phyloP scores from a whole-genome alignment of 1,139 yeast species.

The Pichia sp. region DNA sequence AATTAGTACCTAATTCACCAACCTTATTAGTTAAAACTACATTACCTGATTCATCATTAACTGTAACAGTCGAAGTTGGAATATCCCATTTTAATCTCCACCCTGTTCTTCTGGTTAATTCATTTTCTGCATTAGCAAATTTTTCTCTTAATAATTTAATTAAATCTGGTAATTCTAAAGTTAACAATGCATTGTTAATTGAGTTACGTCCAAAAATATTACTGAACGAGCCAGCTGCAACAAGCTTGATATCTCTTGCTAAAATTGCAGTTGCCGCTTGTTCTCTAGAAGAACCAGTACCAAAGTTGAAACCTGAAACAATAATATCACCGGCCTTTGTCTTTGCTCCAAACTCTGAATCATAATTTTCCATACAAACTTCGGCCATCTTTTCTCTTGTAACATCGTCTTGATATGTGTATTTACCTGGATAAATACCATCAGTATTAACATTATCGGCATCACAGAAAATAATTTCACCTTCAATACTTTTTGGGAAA shows the following conservation, averaged over 20 bases:
- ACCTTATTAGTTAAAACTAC: slow-evolving; percentile 76
- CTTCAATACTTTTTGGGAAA: slow-evolving; percentile 81
- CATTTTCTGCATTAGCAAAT: slow-evolving; percentile 47
- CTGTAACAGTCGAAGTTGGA: slow-evolving; percentile 70
- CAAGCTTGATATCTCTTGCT: slow-evolving; percentile 87
- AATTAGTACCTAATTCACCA: slow-evolving; percentile 89
- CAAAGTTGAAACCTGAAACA: slow-evolving; percentile 89
- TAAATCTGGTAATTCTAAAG: slow-evolving; percentile 86
- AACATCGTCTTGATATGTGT: slow-evolving; percentile 96
- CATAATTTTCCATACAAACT: slow-evolving; percentile 99
- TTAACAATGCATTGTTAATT: slow-evolving; percentile 88
- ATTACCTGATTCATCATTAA: slow-evolving; percentile 57
- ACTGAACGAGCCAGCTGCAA: slow-evolving; percentile 96
- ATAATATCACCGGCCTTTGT: slow-evolving; percentile 85
- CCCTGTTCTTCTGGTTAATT: slow-evolving; percentile 89
- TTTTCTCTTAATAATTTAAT: slow-evolving; percentile 68
- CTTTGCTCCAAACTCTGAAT: slow-evolving; percentile 72
- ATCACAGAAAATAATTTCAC: slow-evolving; percentile 90
- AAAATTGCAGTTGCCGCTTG: slow-evolving; percentile 97
- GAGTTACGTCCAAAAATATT: slow-evolving; percentile 94
- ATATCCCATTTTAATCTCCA: slow-evolving; percentile 94
- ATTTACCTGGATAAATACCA: slow-evolving; percentile 97
- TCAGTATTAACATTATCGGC: slow-evolving; percentile 98
- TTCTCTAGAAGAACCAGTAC: slow-evolving; percentile 98
- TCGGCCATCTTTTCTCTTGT: slow-evolving; percentile 93